phyloP scores from a whole-genome alignment of 768 basidiomycete genomes.

The Pisolithus albus region DNA sequence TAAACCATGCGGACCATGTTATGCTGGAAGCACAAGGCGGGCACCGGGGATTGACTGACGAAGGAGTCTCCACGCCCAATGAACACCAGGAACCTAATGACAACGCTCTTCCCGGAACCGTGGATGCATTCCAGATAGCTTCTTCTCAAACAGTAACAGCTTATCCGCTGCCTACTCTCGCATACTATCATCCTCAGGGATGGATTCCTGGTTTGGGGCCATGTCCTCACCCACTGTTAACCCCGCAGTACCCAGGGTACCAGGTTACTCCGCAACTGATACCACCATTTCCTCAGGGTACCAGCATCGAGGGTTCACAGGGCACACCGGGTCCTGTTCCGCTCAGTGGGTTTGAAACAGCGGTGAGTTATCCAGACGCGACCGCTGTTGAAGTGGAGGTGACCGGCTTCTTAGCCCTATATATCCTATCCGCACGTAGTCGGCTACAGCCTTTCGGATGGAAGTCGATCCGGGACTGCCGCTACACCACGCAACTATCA shows the following conservation, averaged over 20 bases:
- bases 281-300: constrained; percentile 23
- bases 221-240: constrained; percentile 46
- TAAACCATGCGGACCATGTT: background rate
- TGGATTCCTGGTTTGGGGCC: constrained; percentile 52
- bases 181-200: constrained; percentile 40
- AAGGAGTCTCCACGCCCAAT: background rate
- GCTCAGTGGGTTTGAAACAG: constrained; percentile 34
- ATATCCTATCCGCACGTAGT: constrained; percentile 41
- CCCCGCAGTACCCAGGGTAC: constrained; percentile 40
- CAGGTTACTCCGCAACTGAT: constrained; percentile 24
- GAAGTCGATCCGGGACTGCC: constrained; percentile 12
- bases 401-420: constrained; percentile 33
- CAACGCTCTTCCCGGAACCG: constrained; percentile 2
- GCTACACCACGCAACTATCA: constrained; percentile 13
- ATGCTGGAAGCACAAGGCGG: background rate
- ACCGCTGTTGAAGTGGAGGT: constrained; percentile 4
- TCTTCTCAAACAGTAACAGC: constrained; percentile 14
- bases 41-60: background rate
- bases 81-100: constrained; percentile 18
- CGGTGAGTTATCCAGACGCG: constrained; percentile 32
- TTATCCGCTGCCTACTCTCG: constrained; percentile 36
- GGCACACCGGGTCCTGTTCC: constrained; percentile 19
- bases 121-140: constrained; percentile 4
- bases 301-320: constrained; percentile 33
- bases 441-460: constrained; percentile 20